Base-by-base conservation (phyloP, 1,284 basidiomycete genomes). In the Fistulinella cinereoalba region DNA sequence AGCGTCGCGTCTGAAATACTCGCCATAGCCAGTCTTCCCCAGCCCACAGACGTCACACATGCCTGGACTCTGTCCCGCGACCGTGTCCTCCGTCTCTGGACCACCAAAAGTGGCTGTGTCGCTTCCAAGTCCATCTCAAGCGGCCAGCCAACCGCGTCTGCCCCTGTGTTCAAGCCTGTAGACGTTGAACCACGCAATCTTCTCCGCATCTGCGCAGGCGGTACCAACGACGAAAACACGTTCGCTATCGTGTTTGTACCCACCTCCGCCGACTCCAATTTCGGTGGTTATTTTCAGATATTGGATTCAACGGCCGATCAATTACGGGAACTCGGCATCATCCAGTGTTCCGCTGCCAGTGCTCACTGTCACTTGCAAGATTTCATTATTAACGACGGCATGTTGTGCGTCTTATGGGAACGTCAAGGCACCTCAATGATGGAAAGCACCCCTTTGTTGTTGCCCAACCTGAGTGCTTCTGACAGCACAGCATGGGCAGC, bases 41-140 rank as follows among this genome's bases (percentile, higher is more conserved):
- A 81, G 66, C 85, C 88, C 13, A 85, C 84, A 32, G 82, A 89
- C 57, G 73, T 85, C 47, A 77, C 76, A 11, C 75, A 88, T 51
- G 69, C 86, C 18, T 95, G 91, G 79, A 86, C 92, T 2, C 76
- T 97, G 40, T 92, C 92, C n/a, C 76, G 92, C 47, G 92, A 97
- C 70, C 79, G 86, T 46, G 86, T 85, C 44, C 72, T 97, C 37
- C 79, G 92, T 40, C 75, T 89, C 34, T 97, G 93, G 92, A 84
- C 81, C 52, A 72, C 79, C 33, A 79, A 81, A 57, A 73, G 79
- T 41, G 84, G 85, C 23, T 88, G 86, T 61, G 74, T 85, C 21
- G 75, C 80, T 27, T 79, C 78, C 22, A 82, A 78, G 59, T 61
- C 67, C 9, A 66, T 88, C 32, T 65, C 75, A 12, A 56, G 52